Evolutionary conservation across 2,329 filamentous ascomycete genomes (phyloP), one percentile per base, ranked within the genome.

Genomic region (Didymella arachidicola): DNA sequence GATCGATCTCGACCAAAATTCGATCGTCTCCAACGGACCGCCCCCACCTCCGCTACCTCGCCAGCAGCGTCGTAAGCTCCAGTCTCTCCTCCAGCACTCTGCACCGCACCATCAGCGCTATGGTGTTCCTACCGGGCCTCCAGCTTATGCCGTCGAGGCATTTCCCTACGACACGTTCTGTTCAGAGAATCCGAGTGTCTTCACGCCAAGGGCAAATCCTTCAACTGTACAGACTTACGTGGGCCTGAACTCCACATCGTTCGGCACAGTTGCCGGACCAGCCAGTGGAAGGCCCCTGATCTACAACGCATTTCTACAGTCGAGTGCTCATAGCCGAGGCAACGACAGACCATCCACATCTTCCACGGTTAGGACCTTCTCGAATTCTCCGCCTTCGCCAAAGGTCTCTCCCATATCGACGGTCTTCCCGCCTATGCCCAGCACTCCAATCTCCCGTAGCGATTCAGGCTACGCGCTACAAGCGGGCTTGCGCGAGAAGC

Each of bases 391-490:
- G 27, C 84, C 85, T 25, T 87, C 85, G 2, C 84, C 86, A 1
- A 79, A 80, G 63, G 78, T 89, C 14, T 97, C 93, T 0, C 93
- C 93, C 2, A 83, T 90, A 1, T 96, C 92, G 2, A 85, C 85
- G 32, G 87, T 86, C 66, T 97, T 96, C 73, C 90, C 92, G 8
- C 86, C 88, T 0, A 81, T 92, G 77, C 89, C 91, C 3, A 85
- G 85, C 3, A 94, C 91, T 3, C 89, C 91, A 0, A 86, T 91
- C n/a, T 96, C 93, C 6, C 86, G 93, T 16, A 96, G 90, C 70
- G 95, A 99, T 73, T 97, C 94, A 4, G 94, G 92, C 1, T 96
- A 95, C 76, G 91, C 92, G 34, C 81, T 97, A 55, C 89, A 93
- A 62, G 87, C 91, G 18, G 96, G 92, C 4, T 81, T 99, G 57